These are phyloP conservation scores for Prinsepia uniflora DNA, from an alignment of 306 rosid species.

Conservation along the genomic window DNA sequence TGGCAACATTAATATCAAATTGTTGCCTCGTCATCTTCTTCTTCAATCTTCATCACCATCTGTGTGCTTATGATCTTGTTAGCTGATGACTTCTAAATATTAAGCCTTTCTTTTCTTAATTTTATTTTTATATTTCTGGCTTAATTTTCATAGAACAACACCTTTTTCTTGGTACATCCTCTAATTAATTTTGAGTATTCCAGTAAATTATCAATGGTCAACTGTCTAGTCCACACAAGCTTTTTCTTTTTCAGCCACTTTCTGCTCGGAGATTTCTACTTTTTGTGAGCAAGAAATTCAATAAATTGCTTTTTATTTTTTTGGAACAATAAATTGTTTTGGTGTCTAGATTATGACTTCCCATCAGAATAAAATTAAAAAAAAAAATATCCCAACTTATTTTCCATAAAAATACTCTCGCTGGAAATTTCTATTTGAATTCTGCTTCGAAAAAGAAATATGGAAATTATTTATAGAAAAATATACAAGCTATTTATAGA, in stretches of 20 bases:
- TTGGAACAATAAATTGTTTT: background rate
- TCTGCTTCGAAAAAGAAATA: no score
- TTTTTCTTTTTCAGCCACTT: background rate
- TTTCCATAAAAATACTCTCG: no score
- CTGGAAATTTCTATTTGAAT: no score
- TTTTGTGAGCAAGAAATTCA: background rate
- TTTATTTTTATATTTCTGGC: no score
- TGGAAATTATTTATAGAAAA: no score
- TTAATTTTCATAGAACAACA: no score
- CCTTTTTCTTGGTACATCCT: no score
- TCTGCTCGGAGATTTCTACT: background rate
- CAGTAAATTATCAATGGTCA: background rate
- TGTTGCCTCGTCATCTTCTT: background rate
- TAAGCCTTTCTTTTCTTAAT: no score
- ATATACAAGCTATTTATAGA: no score
- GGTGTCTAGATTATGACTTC: background rate
- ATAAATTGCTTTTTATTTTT: background rate
- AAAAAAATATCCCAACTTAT: background rate
- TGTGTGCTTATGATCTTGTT: background rate
- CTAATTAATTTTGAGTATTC: no score
- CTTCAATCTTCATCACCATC: background rate
- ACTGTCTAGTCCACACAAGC: background rate
- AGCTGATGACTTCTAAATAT: no score
- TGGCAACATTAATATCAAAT: slow-evolving; percentile 40
- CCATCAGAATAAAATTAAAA: background rate